Evolutionary conservation across 768 basidiomycete species (phyloP), one percentile per base, ranked within the genome.

Genomic region (Auricularia heimuer): DNA sequence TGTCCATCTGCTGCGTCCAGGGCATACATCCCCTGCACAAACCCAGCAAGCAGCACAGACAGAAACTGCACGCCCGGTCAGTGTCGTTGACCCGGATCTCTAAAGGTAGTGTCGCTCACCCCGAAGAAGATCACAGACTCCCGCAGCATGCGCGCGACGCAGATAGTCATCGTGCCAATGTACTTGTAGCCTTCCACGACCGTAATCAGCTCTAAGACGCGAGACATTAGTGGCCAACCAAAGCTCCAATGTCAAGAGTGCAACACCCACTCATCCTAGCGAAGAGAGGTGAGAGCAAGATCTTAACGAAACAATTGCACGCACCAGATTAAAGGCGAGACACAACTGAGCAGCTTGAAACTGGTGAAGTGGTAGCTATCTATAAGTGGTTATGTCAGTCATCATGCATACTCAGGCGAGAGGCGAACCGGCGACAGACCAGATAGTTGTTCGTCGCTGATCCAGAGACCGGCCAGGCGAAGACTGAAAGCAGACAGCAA

Each of bases 61-160:
- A 96, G 77, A 39, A 94, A 77, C 92, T 94, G 68, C 2, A 54
- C 67, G 7, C 14, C 39, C 39, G 61, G 42, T 42, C 29, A 42
- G 24, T 14, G 14, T 11, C 51, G 62, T 44, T 2, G 63, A 75
- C 82, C 29, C 29, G 29, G 29, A 29, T 29, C 29, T 29, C 29
- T 29, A 29, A 45, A 42, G 12, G 12, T 42, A 14, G 2, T 14
- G 39, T 14, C 12, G 39, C 39, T 7, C 69, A 95, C 89, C 62
- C 89, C 89, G 75, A 95, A 94, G 78, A 95, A 95, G 61, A 97
- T 81, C 3, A 91, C 88, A 21, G 92, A 94, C 75, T 98, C 94
- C 71, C 89, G 87, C 67, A 98, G 76, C 94, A 98, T 98, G 12
- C 93, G 82, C 21, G 91, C 86, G 1, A 96, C 86, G 67, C 94